These are phyloP conservation scores for Crithidia brevicula DNA, from an alignment of 208 protist genomes.

Conservation along the genomic window DNA sequence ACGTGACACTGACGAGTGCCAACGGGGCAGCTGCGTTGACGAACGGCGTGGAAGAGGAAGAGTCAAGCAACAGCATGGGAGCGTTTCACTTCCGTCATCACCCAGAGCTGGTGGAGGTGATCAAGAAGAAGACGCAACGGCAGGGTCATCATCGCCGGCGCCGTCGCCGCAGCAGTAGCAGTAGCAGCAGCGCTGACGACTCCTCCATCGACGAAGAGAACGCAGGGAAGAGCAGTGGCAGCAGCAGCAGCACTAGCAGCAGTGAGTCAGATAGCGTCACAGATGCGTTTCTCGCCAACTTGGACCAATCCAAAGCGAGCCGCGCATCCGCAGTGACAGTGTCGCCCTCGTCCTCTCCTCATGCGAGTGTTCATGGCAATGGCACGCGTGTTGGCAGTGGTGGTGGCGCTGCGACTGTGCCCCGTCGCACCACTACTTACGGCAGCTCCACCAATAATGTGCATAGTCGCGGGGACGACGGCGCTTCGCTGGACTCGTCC, in stretches of 20 bases:
- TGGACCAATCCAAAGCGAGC: too few relatives aligned
- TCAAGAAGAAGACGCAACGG: not conserved
- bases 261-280: too few relatives aligned
- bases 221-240: conserved; percentile 2
- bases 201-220: conserved; percentile 1
- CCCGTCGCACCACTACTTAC: not conserved
- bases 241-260: not conserved
- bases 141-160: not conserved
- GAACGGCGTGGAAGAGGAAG: conserved; percentile 12
- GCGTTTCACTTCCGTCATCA: conserved; percentile 49
- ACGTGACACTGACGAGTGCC: conserved; percentile 35
- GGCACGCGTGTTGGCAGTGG: too few relatives aligned
- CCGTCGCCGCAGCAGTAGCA: not conserved
- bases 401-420: not conserved
- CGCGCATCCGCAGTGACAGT: too few relatives aligned
- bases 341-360: not conserved
- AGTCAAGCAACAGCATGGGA: conserved; percentile 30
- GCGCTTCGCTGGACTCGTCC: conserved; percentile 56
- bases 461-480: conserved; percentile 19
- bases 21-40: conserved; percentile 11
- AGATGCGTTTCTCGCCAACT: too few relatives aligned
- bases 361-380: not conserved
- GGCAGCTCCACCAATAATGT: not conserved
- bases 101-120: conserved; percentile 32
- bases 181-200: not conserved